Conservation (phyloP, 176 grass and related monocot genomes). For the Rhynchospora pubera region DNA sequence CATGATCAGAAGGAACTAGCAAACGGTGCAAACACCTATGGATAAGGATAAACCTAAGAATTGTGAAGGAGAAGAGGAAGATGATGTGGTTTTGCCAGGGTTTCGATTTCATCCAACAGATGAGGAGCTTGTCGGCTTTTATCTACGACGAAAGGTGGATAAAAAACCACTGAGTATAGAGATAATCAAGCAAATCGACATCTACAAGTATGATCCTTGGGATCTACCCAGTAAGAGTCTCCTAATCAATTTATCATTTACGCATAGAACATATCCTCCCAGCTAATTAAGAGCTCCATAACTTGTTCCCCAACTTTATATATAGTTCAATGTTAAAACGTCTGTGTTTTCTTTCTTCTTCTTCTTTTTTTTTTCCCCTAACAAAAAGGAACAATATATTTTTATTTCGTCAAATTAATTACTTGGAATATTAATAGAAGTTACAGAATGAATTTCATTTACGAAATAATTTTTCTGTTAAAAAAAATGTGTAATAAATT, state of each 20-base stretch:
- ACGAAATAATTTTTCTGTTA: not conserved
- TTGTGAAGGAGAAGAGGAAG: constrained; percentile 17
- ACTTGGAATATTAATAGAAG: not conserved
- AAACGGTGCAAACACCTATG: not conserved
- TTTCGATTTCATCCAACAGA: constrained; percentile 66
- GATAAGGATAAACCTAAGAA: not conserved
- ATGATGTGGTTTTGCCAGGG: constrained; percentile 34
- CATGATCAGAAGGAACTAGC: not conserved
- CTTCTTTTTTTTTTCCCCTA: not conserved
- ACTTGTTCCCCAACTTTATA: too few relatives aligned
- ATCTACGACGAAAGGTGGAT: constrained; percentile 42
- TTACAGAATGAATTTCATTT: not conserved
- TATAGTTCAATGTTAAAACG: too few relatives aligned
- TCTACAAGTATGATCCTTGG: constrained; percentile 67
- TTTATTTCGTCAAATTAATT: not conserved
- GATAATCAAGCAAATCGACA: constrained; percentile 49
- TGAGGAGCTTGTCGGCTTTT: constrained; percentile 45
- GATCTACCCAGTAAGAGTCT: constrained; percentile 55
- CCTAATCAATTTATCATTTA: not conserved
- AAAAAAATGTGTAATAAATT: not conserved
- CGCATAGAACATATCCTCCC: not conserved
- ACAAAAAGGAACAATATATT: not conserved
- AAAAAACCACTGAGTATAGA: constrained; percentile 44
- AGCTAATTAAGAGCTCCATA: not conserved
- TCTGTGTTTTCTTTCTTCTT: too few relatives aligned